A percentile compares a stretch with the other conserved stretches of the same genome.
Evolutionary conservation across 192 early-diverging fungal species (phyloP).

Genomic region (Lobosporangium transversale): DNA sequence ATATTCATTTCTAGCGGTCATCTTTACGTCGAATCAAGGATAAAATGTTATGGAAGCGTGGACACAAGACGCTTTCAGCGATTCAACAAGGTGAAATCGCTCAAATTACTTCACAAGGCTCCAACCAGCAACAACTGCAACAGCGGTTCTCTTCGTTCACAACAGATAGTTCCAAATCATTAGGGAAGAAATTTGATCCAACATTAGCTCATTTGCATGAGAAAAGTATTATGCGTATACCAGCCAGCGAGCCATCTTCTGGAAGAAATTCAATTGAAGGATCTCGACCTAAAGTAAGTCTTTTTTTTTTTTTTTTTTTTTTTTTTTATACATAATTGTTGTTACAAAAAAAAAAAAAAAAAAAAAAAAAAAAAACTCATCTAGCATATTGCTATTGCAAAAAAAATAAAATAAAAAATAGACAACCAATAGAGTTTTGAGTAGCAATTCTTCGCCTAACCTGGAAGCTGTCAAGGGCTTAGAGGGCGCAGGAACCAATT

Average conservation of each 20-base stretch:
- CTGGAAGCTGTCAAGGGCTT: conserved; percentile 27
- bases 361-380: no score
- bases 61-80: conserved; percentile 24
- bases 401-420: no score
- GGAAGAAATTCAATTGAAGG: conserved; percentile 40
- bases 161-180: conserved; percentile 24
- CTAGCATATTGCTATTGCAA: no score
- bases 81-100: conserved; percentile 32
- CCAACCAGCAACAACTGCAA: background rate
- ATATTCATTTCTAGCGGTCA: no score
- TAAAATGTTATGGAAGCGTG: conserved; percentile 44
- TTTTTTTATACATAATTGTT: no score
- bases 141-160: background rate
- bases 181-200: conserved; percentile 35
- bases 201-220: conserved; percentile 25
- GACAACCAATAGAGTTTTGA: conserved; percentile 19
- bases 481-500: conserved; percentile 7
- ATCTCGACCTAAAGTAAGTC: conserved; percentile 32
- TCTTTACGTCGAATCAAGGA: conserved; percentile 42
- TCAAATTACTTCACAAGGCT: background rate
- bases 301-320: no score
- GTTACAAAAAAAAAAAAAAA: no score
- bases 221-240: conserved; percentile 3
- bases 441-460: conserved; percentile 25
- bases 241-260: conserved; percentile 37